phyloP scores from a whole-genome alignment of 306 rosid genomes.

The Quillaja saponaria region DNA sequence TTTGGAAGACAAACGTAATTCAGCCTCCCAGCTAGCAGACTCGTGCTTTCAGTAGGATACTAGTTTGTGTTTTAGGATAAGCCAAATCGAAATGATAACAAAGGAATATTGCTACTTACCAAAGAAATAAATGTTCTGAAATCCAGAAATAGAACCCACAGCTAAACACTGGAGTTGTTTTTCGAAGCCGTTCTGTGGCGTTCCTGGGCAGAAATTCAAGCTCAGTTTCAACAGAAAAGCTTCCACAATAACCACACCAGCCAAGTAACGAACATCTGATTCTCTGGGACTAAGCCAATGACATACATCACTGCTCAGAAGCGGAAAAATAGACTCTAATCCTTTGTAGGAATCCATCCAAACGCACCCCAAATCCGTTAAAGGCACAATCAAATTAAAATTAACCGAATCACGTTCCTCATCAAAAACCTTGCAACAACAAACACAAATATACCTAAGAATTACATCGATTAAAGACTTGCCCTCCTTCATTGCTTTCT shows the following conservation, averaged over 20 bases:
- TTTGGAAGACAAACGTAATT: too few relatives aligned
- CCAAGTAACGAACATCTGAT: slow-evolving; percentile 54
- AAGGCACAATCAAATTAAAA: slow-evolving; percentile 34
- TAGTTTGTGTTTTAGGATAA: too few relatives aligned
- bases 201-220: slow-evolving; percentile 34
- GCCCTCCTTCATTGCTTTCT: slow-evolving; percentile 61
- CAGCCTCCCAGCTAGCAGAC: too few relatives aligned
- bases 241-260: slow-evolving; percentile 62
- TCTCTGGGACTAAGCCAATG: slow-evolving; percentile 40
- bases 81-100: too few relatives aligned
- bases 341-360: slow-evolving; percentile 52
- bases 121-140: slow-evolving; percentile 52
- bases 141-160: slow-evolving; percentile 63
- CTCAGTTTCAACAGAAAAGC: slow-evolving; percentile 56
- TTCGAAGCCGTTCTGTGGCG: slow-evolving; percentile 49
- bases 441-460: slow-evolving; percentile 57
- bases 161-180: slow-evolving; percentile 59
- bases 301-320: slow-evolving; percentile 50
- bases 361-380: slow-evolving; percentile 47
- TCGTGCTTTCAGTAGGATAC: slow-evolving; percentile 14
- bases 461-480: slow-evolving; percentile 52
- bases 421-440: slow-evolving; percentile 35
- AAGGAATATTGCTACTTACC: too few relatives aligned
- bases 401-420: slow-evolving; percentile 32
- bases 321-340: slow-evolving; percentile 57